These are phyloP conservation scores for Ophiocordyceps polyrhachis-furcata DNA, from an alignment of 2,329 filamentous ascomycete species.

Conservation along the genomic window DNA sequence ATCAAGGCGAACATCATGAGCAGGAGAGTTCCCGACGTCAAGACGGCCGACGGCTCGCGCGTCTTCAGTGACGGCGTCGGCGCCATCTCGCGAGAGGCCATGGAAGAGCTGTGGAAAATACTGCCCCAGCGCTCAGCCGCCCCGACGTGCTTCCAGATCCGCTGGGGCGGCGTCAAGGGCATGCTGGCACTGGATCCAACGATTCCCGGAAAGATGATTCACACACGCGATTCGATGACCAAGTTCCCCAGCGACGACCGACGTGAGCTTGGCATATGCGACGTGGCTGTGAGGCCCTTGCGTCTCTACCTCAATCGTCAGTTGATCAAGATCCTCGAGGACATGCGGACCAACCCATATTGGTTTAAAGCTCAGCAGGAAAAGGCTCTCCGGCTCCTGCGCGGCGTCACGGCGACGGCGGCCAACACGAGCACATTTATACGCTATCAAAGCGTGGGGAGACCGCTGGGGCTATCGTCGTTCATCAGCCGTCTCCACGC, in stretches of 20 bases:
- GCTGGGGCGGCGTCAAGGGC: constrained; percentile 57
- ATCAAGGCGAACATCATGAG: constrained; percentile 15
- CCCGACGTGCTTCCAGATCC: constrained; percentile 56
- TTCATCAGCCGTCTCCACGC: constrained; percentile 41
- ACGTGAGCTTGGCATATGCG: constrained; percentile 51
- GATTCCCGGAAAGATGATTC: constrained; percentile 37
- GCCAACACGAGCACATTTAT: constrained; percentile 49
- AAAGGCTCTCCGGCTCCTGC: constrained; percentile 39
- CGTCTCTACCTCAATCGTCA: constrained; percentile 58
- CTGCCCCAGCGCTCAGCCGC: constrained; percentile 27
- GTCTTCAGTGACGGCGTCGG: constrained; percentile 70
- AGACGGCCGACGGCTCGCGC: constrained; percentile 25
- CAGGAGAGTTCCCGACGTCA: constrained; percentile 29
- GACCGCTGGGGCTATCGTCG: constrained; percentile 37
- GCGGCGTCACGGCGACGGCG: constrained; percentile 35
- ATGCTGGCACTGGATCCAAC: constrained; percentile 53
- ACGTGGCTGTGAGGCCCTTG: constrained; percentile 46
- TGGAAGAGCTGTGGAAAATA: constrained; percentile 38
- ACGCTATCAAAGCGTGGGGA: constrained; percentile 39
- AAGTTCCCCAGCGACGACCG: constrained; percentile 47
- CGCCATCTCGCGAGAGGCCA: constrained; percentile 43
- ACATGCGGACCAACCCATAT: constrained; percentile 38
- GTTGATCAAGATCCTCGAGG: constrained; percentile 73
- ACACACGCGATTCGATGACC: constrained; percentile 55
- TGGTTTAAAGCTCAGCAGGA: constrained; percentile 50